Percentiles rank a stretch among this genome's conserved stretches.
Evolutionary conservation across 2,329 filamentous ascomycete species (phyloP).

Genomic region (Pochonia chlamydosporia): DNA sequence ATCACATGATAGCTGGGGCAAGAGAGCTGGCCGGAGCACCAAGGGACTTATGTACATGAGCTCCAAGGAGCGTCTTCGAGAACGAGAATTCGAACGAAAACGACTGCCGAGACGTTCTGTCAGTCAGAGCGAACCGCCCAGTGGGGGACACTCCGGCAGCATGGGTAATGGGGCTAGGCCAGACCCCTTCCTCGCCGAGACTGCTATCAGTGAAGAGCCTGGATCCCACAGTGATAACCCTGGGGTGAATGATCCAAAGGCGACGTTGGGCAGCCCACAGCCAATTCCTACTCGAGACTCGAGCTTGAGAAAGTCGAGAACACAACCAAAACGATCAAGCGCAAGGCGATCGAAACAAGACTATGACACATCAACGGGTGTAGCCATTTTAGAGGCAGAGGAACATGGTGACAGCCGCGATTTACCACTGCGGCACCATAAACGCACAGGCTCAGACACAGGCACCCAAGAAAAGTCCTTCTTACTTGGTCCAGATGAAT

Average conservation of each 20-base stretch:
- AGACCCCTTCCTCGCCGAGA: slow-evolving; percentile 47
- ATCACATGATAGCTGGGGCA: slow-evolving; percentile 59
- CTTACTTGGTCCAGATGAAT: slow-evolving; percentile 18
- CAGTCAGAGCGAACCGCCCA: slow-evolving; percentile 21
- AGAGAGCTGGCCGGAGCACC: slow-evolving; percentile 45
- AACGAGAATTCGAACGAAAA: slow-evolving; percentile 57
- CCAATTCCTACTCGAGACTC: slow-evolving; percentile 63
- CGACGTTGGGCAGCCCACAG: slow-evolving; percentile 31
- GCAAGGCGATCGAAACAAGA: slow-evolving; percentile 44
- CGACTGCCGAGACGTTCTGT: slow-evolving; percentile 30
- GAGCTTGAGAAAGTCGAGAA: slow-evolving; percentile 54
- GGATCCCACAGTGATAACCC: slow-evolving; percentile 17
- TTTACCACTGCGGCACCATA: background rate
- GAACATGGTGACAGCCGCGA: slow-evolving; percentile 20
- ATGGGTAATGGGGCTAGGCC: slow-evolving; percentile 22
- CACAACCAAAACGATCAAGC: slow-evolving; percentile 47
- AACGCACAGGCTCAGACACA: slow-evolving; percentile 6
- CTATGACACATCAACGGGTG: slow-evolving; percentile 29
- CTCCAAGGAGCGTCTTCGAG: slow-evolving; percentile 61
- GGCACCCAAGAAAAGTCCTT: slow-evolving; percentile 11
- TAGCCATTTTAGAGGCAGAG: slow-evolving; percentile 37
- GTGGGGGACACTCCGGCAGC: slow-evolving; percentile 24
- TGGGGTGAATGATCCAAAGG: slow-evolving; percentile 15
- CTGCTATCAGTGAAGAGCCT: slow-evolving; percentile 51
- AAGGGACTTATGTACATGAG: slow-evolving; percentile 67